These are phyloP conservation scores for Penicillium griseofulvum DNA, from an alignment of 2,329 filamentous ascomycete species.

Conservation along the genomic window DNA sequence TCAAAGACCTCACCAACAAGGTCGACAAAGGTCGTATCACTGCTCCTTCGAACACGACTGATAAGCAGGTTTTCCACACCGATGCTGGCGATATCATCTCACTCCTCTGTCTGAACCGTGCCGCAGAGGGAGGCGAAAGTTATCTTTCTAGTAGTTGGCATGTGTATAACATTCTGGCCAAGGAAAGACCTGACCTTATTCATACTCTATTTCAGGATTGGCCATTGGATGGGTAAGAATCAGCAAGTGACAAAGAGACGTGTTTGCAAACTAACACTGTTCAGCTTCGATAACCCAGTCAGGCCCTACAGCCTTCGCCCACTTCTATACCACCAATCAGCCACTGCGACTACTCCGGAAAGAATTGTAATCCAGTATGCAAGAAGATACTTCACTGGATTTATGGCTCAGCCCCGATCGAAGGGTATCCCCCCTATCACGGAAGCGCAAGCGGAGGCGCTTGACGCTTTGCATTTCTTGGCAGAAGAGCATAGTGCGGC, in stretches of 20 bases:
- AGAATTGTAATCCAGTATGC: constrained; percentile 61
- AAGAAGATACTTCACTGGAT: constrained; percentile 57
- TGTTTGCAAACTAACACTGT: constrained; percentile 1
- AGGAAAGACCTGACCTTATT: constrained; percentile 53
- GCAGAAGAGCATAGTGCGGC: constrained; percentile 45
- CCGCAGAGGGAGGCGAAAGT: constrained; percentile 52
- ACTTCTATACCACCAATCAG: constrained; percentile 52
- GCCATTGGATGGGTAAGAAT: constrained; percentile 47
- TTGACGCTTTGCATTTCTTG: constrained; percentile 52
- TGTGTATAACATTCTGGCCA: constrained; percentile 56
- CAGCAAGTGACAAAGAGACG: background rate
- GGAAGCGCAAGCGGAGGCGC: constrained; percentile 53
- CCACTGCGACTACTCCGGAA: constrained; percentile 48
- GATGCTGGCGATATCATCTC: constrained; percentile 56
- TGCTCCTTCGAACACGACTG: constrained; percentile 22
- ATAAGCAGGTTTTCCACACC: constrained; percentile 55
- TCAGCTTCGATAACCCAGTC: constrained; percentile 52
- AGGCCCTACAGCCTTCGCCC: constrained; percentile 48
- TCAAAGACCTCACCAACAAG: constrained; percentile 56
- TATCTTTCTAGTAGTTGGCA: constrained; percentile 54
- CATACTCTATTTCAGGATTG: constrained; percentile 50
- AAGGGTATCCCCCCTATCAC: constrained; percentile 48
- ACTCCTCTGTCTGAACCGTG: constrained; percentile 47
- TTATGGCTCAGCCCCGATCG: constrained; percentile 43
- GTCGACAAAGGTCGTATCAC: constrained; percentile 14